phyloP scores from a whole-genome alignment of 2,329 filamentous ascomycete species.

The Lasiodiplodia hormozganensis region DNA sequence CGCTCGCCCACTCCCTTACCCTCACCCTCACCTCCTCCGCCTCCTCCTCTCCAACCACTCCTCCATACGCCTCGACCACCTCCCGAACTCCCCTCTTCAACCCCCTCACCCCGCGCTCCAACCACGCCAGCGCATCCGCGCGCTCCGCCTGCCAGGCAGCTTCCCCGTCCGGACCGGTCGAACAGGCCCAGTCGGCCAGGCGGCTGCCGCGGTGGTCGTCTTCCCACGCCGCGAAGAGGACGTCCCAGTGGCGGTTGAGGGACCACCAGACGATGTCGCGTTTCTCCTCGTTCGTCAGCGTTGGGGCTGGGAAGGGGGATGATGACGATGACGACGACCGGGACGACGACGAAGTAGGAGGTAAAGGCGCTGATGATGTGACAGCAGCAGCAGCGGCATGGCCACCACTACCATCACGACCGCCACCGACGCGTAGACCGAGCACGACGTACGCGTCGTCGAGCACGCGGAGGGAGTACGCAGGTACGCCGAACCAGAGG shows the following conservation, averaged over 20 bases:
- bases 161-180: neutral
- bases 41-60: neutral
- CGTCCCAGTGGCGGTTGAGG: neutral
- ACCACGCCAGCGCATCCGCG: neutral
- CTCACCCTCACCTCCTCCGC: neutral
- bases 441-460: neutral
- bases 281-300: neutral
- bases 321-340: neutral
- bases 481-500: neutral
- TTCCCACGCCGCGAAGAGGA: neutral
- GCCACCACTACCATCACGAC: too few relatives aligned
- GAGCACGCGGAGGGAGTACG: neutral
- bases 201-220: neutral
- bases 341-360: neutral
- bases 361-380: neutral
- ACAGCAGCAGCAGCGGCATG: neutral
- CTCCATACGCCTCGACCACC: neutral
- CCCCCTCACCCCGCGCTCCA: neutral
- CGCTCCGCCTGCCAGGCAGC: neutral
- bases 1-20: neutral
- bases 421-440: neutral
- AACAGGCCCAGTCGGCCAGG: neutral
- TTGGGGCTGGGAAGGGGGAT: rapidly evolving
- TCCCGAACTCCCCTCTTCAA: neutral
- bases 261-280: neutral